These are phyloP conservation scores for Nemania diffusa DNA, from an alignment of 2,329 filamentous ascomycete species.

Conservation along the genomic window DNA sequence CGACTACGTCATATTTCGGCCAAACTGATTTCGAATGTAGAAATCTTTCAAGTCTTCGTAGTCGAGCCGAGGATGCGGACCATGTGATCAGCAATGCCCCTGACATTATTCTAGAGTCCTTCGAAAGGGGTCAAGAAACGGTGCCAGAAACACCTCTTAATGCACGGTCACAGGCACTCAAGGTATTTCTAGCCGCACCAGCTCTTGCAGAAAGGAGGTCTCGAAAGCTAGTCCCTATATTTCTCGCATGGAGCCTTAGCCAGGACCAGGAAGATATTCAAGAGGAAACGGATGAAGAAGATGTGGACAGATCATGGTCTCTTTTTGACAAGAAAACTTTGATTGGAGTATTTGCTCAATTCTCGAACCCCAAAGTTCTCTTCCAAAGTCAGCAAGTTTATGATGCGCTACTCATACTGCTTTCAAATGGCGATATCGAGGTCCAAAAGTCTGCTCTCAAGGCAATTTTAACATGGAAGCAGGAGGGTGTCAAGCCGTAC, in stretches of 20 bases:
- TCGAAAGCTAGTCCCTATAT: slow-evolving; percentile 83
- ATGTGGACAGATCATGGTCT: slow-evolving; percentile 65
- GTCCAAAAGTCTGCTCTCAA: slow-evolving; percentile 87
- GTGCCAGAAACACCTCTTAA: slow-evolving; percentile 62
- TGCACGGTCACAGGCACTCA: slow-evolving; percentile 81
- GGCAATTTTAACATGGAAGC: slow-evolving; percentile 90
- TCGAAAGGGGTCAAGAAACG: slow-evolving; percentile 71
- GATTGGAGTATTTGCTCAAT: slow-evolving; percentile 83
- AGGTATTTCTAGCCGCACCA: slow-evolving; percentile 78
- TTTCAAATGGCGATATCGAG: slow-evolving; percentile 90
- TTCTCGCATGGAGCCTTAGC: slow-evolving; percentile 80
- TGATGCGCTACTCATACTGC: slow-evolving; percentile 75
- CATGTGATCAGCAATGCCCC: slow-evolving; percentile 63
- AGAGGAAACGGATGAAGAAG: slow-evolving; percentile 36
- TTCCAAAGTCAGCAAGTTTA: slow-evolving; percentile 83
- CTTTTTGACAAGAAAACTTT: slow-evolving; percentile 86
- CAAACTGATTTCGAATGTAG: slow-evolving; percentile 86
- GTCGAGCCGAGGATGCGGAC: slow-evolving; percentile 62
- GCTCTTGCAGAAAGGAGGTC: slow-evolving; percentile 86
- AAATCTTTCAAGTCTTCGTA: slow-evolving; percentile 71
- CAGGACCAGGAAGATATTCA: slow-evolving; percentile 56
- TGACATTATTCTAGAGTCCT: slow-evolving; percentile 69
- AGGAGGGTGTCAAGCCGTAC: slow-evolving; percentile 77
- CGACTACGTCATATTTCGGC: slow-evolving; percentile 52
- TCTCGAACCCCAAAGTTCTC: slow-evolving; percentile 85